Base-by-base conservation (phyloP, 2,329 filamentous ascomycete species). In the Beauveria sp. region DNA sequence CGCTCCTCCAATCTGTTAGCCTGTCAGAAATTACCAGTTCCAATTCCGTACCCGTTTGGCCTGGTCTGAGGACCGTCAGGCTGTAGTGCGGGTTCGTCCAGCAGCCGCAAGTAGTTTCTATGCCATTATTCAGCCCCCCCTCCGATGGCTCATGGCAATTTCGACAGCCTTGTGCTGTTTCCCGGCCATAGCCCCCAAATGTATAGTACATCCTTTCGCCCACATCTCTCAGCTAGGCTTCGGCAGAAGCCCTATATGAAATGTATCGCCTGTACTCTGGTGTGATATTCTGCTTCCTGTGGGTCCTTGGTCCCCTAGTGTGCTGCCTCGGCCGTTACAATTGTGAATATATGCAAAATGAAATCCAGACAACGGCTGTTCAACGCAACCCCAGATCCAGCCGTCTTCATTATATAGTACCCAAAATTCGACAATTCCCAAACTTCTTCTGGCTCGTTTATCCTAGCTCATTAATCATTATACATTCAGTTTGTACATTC, bases 201-300 rank as follows among this genome's bases (percentile, higher is more conserved):
- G 54, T n/a, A 49, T 38, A 49, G 28, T 38, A 45, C 45, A 58
- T 58, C 55, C 55, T 50, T 58, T 46, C 45, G 31, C 55, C 45
- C 45, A 28, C 54, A 46, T 48, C 43, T 12, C 28, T 57, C 43
- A 57, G 54, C 54, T 40, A 49, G 43, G 54, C 43, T 57, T 45
- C 28, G 24, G 43, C 14, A 20, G 28, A 24, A n/a, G 43, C 54
- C 54, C 45, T 6, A 28, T 40, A 38, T 38, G 43, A 28, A 38
- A 34, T 40, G 43, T 31, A 31, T 9, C 26, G 43, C 10, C 28
- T 57, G 43, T n/a, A 45, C 38, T n/a, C 26, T 34, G 28, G 31
- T 5, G 26, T 57, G 22, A 4, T 45, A 38, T 40, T 48, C 54
- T 34, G 31, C 12, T 48, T 48, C 7, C 24, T 49, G 31, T 40